Conservation (phyloP, 768 basidiomycete genomes). For the Boletus rex-veris region DNA sequence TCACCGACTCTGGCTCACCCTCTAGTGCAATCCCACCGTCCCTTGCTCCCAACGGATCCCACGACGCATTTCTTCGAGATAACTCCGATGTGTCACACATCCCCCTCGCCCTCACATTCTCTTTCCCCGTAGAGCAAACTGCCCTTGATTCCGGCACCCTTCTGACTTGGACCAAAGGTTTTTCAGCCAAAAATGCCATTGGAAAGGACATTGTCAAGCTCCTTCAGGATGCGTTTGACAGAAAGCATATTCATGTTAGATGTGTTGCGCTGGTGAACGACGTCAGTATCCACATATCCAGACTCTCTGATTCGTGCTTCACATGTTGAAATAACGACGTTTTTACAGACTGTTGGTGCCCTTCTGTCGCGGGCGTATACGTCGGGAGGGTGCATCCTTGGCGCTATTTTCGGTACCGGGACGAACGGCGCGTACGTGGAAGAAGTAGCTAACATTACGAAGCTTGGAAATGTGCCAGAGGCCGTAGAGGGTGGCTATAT, state of each 20-base stretch:
- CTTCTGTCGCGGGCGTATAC: conserved; percentile 91
- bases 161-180: conserved; percentile 95
- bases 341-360: conserved; percentile 84
- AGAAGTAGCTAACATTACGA: conserved; percentile 76
- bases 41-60: conserved; percentile 15
- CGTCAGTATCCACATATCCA: conserved; percentile 52
- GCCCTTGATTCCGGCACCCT: conserved; percentile 88
- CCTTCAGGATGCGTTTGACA: conserved; percentile 87
- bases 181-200: conserved; percentile 84
- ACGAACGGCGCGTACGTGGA: conserved; percentile 99
- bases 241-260: conserved; percentile 88
- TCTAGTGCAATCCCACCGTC: conserved; percentile 25
- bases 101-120: conserved; percentile 90
- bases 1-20: conserved; percentile 52
- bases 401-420: conserved; percentile 95
- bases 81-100: conserved; percentile 42
- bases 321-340: background rate
- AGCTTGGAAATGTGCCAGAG: conserved; percentile 65
- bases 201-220: conserved; percentile 88
- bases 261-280: conserved; percentile 94
- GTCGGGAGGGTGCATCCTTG: conserved; percentile 84
- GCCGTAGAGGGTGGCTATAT: conserved; percentile 68
- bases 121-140: conserved; percentile 96
- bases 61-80: conserved; percentile 10
- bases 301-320: background rate